Base-by-base conservation (phyloP, 495 filamentous ascomycete genomes). In the Talaromyces trachyspermus region DNA sequence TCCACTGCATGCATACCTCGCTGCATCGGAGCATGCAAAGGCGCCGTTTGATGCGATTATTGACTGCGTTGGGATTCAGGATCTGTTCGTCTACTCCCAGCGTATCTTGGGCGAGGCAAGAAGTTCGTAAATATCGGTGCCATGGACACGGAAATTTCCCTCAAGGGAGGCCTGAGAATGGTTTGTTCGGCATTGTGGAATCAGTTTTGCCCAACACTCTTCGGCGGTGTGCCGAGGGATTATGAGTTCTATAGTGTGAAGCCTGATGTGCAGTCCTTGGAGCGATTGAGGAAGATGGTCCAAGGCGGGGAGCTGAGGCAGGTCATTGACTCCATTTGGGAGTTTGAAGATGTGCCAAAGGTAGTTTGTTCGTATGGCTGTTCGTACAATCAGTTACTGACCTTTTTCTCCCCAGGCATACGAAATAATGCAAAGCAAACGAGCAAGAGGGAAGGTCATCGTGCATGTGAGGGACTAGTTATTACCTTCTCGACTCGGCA, bases 261-360 rank as follows among this genome's bases (percentile, higher is more conserved):
- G 2, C 33, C 33, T 37, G 33, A 37, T 37, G 9, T 37, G 33
- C 10, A 9, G 14, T 37, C 33, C 6, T 5, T 37, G 10, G 33
- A 37, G 33, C 14, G 9, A 15, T 15, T 37, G 14, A 37, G 33
- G 33, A 37, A 37, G 5, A n/a, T 37, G 33, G 9, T 15, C 14
- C 33, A 37, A 15, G 14, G 19, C 7, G 33, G 14, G 5, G 14
- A 15, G 9, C 10, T 37, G 33, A 9, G 33, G 19, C 33, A 37
- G 33, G 33, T 37, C 5, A 17, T 37, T 37, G 33, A 37, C 19
- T 37, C 33, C 33, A 37, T 37, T 2, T 37, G 33, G 33, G 33
- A 17, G 10, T 37, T 37, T 37, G 33, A 37, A 37, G 33, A 37
- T 37, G 33, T 37, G 14, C 33, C 33, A 9, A 37, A 37, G 33